A percentile compares a stretch with the other conserved stretches of the same genome.
Conservation (phyloP, 768 basidiomycete species). For the Austroboletus festivus region DNA sequence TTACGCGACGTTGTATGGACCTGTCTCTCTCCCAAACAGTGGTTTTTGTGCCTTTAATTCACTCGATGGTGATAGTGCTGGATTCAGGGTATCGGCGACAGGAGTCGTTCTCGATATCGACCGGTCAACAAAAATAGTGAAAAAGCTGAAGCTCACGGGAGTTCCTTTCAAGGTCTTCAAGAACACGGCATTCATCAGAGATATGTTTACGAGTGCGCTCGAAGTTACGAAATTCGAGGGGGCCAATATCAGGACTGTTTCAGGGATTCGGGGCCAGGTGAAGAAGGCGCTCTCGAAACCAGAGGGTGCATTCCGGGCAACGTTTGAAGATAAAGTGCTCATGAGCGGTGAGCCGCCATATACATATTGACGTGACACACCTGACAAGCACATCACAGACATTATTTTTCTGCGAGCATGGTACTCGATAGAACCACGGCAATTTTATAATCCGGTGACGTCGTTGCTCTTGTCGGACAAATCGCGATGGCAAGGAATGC, state of each 20-base stretch:
- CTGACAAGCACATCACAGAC: constrained; percentile 45
- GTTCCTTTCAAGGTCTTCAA: constrained; percentile 97
- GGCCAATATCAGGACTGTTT: constrained; percentile 93
- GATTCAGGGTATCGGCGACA: constrained; percentile 89
- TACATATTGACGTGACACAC: background rate
- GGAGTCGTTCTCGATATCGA: constrained; percentile 95
- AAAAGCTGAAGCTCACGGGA: constrained; percentile 96
- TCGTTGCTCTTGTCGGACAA: constrained; percentile 85
- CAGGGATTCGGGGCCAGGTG: constrained; percentile 93
- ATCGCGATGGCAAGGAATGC: constrained; percentile 88
- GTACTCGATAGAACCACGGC: constrained; percentile 93
- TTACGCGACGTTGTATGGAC: constrained; percentile 96
- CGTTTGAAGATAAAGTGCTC: constrained; percentile 96
- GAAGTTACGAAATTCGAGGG: constrained; percentile 99
- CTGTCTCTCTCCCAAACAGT: constrained; percentile 87
- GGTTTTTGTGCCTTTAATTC: constrained; percentile 98
- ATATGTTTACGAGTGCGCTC: constrained; percentile 92
- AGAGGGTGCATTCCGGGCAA: constrained; percentile 92
- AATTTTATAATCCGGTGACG: constrained; percentile 95
- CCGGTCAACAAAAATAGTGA: constrained; percentile 90
- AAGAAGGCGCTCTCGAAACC: constrained; percentile 96
- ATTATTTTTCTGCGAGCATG: constrained; percentile 94
- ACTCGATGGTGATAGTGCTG: constrained; percentile 57
- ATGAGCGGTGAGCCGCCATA: constrained; percentile 75
- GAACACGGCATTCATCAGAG: constrained; percentile 96